Percentiles rank a stretch among this genome's conserved stretches.
phyloP scores from a whole-genome alignment of 2,329 filamentous ascomycete species.

The Aspergillus puulaauensis region DNA sequence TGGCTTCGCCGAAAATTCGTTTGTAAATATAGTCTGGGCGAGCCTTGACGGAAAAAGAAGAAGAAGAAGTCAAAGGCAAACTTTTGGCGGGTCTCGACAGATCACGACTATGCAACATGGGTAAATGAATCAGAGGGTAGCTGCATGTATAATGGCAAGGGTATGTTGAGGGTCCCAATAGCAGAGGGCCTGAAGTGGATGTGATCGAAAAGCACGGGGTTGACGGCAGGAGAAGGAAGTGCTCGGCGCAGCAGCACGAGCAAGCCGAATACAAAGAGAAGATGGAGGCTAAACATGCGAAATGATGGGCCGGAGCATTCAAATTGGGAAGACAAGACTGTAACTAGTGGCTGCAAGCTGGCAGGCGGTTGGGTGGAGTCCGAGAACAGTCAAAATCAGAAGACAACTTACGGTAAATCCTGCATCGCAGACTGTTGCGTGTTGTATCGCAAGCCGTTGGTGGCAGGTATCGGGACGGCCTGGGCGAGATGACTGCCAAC shows the following conservation, averaged over 20 bases:
- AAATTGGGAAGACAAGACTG: slow-evolving; percentile 28
- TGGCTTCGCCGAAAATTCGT: neutral
- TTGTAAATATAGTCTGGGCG: neutral
- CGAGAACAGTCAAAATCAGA: slow-evolving; percentile 37
- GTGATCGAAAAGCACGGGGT: slow-evolving; percentile 29
- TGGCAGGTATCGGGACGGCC: slow-evolving; percentile 46
- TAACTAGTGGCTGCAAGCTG: slow-evolving; percentile 32
- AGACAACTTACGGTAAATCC: slow-evolving; percentile 57
- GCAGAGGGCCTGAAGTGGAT: slow-evolving; percentile 8
- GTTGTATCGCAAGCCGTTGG: slow-evolving; percentile 53
- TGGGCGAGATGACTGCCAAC: slow-evolving; percentile 48
- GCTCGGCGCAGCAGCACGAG: slow-evolving; percentile 5
- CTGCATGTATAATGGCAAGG: slow-evolving; percentile 9
- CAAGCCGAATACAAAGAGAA: neutral
- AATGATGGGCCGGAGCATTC: slow-evolving; percentile 29
- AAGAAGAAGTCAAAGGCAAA: slow-evolving; percentile 7
- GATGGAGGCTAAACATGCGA: slow-evolving; percentile 11
- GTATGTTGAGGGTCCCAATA: slow-evolving; percentile 12
- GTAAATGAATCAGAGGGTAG: slow-evolving; percentile 8
- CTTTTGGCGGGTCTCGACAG: slow-evolving; percentile 2
- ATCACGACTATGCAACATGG: slow-evolving; percentile 16
- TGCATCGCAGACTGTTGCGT: slow-evolving; percentile 51
- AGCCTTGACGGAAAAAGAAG: neutral
- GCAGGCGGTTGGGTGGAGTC: slow-evolving; percentile 30
- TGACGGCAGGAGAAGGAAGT: slow-evolving; percentile 19